phyloP scores from a whole-genome alignment of 192 early-diverging fungal species.

The Spizellomyces punctatus region DNA sequence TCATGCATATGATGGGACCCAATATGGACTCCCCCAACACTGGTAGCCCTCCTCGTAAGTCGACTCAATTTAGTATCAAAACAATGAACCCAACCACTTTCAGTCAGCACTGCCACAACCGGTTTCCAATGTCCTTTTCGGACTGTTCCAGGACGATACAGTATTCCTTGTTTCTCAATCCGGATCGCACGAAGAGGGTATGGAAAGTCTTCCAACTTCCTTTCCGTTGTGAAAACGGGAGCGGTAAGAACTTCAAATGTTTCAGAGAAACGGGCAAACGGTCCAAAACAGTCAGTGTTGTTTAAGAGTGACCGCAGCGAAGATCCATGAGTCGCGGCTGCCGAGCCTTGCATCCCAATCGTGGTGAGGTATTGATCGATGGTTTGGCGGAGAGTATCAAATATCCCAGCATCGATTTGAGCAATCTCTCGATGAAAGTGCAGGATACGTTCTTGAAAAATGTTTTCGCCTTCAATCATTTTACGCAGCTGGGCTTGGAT shows the following conservation, averaged over 20 bases:
- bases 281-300: neutral
- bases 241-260: neutral
- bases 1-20: neutral
- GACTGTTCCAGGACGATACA: slow-evolving; percentile 1
- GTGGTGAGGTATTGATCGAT: neutral
- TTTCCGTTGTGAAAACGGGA: neutral
- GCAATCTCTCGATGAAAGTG: neutral
- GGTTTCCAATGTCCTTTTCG: slow-evolving; percentile 7
- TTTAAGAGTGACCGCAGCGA: neutral
- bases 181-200: neutral
- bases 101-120: slow-evolving; percentile 11
- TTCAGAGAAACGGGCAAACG: neutral
- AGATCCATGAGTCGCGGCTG: neutral
- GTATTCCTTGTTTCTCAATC: slow-evolving; percentile 12
- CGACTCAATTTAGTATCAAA: slow-evolving; percentile 13
- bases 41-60: neutral
- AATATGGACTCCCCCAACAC: neutral
- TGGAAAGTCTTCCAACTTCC: slow-evolving; percentile 2
- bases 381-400: slow-evolving; percentile 2
- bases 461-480: slow-evolving; percentile 10
- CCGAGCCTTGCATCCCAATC: neutral
- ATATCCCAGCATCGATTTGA: neutral
- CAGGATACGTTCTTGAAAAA: slow-evolving; percentile 4
- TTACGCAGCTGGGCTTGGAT: slow-evolving; percentile 5
- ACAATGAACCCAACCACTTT: slow-evolving; percentile 17